Base-by-base conservation (phyloP, 148 eudicot species). In the Talinum fruticosum region DNA sequence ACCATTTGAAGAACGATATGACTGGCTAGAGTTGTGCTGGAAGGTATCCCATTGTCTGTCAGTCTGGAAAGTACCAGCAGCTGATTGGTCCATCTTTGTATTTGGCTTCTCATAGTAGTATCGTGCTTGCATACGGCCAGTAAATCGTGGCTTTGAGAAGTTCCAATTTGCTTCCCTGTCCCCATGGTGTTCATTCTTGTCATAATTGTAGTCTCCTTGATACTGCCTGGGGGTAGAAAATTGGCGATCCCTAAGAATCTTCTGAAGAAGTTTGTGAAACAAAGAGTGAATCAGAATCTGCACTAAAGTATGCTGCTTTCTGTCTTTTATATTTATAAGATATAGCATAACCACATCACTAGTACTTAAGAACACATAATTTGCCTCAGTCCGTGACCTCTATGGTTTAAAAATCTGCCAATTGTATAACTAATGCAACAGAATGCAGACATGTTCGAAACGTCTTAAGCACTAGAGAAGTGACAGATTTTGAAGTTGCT, bases 81-180 rank as follows among this genome's bases (percentile, higher is more conserved):
- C 73, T 80, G 76, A 74, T 54, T 79, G 82, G 68, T 87, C 90
- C 38, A 79, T 65, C 73, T 86, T 87, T 30, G 81, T 16, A 37
- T 76, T 83, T 51, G 80, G 74, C 84, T 77, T 89, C 51, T 86
- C 89, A 78, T 57, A n/a, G 76, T 85, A 84, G 75, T 74, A 45
- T 67, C 87, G 85, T 73, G 81, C 75, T 37, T 85, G 87, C 47
- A 73, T 77, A 65, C 89, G 89, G 24, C 79, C 82, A 73, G 73
- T 28, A 74, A 66, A 79, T 51, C 89, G 82, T 73, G 82, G 83
- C 81, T 81, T 84, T 70, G 83, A 77, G 76, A 57, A 37, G 62
- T 85, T 81, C 81, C 85, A 79, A 73, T 79, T 79, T 47, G 77
- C 71, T 73, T 85, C 90, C 79, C 84, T 84, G 57, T 85, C 88